Evolutionary conservation across 2,329 filamentous ascomycete genomes (phyloP), one percentile per base, ranked within the genome.

Genomic region (Botrytis hyacinthi): DNA sequence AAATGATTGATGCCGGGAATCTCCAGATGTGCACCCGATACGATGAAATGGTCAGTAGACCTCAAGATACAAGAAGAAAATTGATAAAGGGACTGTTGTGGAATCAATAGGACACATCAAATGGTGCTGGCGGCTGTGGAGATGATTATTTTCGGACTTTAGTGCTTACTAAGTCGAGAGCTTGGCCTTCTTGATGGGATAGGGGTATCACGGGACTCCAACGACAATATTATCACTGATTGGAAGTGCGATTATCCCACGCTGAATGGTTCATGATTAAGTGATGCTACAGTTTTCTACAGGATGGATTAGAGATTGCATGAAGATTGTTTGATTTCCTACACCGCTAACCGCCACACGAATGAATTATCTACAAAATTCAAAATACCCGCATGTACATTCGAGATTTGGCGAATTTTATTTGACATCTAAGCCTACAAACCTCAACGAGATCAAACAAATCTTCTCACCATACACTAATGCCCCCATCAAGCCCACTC

Each of bases 161-260:
- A 20, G 35, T 57, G 48, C 46, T 67, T 54, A 68, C 35, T 57
- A 68, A 68, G 46, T 35, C 3, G 1, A 9, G 32, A 32, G 48
- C 35, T 42, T 68, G 26, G 48, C 14, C 16, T 40, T 40, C 7
- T 32, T 40, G 16, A n/a, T 40, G 3, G 20, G 10, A 69, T 57
- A 69, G 66, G 66, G 48, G 66, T 26, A 57, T 69, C 66, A 69
- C 51, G 35, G 66, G 51, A 69, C 37, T 20, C 5, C 35, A 16
- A 61, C 22, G 3, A 22, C 5, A 6, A 12, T n/a, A n/a, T 3
- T 1, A 29, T 57, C n/a, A 29, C 26, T 54, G 5, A 29, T 57
- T 8, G 7, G 7, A 18, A 8, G 6, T 32, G 3, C 1, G n/a
- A 29, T 8, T 57, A 7, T 18, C 3, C 7, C 7, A 29, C 29